phyloP scores from a whole-genome alignment of 2,329 filamentous ascomycete genomes.

The Cryoendolithus antarcticus region DNA sequence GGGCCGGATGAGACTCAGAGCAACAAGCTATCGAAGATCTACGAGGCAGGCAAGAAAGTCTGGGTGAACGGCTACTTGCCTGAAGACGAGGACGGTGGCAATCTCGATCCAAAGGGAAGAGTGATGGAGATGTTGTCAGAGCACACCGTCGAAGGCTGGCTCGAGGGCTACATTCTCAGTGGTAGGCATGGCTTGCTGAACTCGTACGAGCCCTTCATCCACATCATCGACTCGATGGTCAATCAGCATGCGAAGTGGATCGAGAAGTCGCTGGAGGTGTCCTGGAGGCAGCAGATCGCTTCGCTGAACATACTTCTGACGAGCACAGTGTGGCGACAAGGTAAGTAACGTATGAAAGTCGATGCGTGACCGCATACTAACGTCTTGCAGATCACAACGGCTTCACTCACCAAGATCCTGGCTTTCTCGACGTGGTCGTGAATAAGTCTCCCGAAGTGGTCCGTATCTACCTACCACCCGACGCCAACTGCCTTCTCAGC shows the following conservation, averaged over 20 bases:
- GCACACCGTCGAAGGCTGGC: slow-evolving; percentile 68
- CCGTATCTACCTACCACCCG: slow-evolving; percentile 68
- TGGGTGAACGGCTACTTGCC: slow-evolving; percentile 71
- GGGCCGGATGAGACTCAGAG: slow-evolving; percentile 73
- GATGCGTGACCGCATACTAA: no score
- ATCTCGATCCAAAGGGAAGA: slow-evolving; percentile 55
- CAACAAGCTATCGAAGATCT: slow-evolving; percentile 63
- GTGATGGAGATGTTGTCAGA: slow-evolving; percentile 81
- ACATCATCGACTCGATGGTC: slow-evolving; percentile 76
- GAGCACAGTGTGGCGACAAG: slow-evolving; percentile 65
- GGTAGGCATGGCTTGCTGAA: slow-evolving; percentile 66
- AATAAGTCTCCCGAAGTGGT: slow-evolving; percentile 73
- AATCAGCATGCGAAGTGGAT: slow-evolving; percentile 81
- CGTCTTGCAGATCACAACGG: slow-evolving; percentile 58
- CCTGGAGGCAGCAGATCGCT: slow-evolving; percentile 61
- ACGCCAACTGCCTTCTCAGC: slow-evolving; percentile 65
- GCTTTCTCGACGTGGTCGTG: slow-evolving; percentile 65
- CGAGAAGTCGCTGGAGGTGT: slow-evolving; percentile 67
- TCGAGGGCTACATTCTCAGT: slow-evolving; percentile 65
- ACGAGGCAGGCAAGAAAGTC: slow-evolving; percentile 64
- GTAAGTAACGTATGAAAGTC: slow-evolving; percentile 3
- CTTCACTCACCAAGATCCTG: slow-evolving; percentile 70
- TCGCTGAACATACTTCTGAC: slow-evolving; percentile 72
- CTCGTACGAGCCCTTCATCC: slow-evolving; percentile 73
- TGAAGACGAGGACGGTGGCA: slow-evolving; percentile 63